Evolutionary conservation across 2,329 filamentous ascomycete species (phyloP).

Genomic region (Aureobasidium sp.): DNA sequence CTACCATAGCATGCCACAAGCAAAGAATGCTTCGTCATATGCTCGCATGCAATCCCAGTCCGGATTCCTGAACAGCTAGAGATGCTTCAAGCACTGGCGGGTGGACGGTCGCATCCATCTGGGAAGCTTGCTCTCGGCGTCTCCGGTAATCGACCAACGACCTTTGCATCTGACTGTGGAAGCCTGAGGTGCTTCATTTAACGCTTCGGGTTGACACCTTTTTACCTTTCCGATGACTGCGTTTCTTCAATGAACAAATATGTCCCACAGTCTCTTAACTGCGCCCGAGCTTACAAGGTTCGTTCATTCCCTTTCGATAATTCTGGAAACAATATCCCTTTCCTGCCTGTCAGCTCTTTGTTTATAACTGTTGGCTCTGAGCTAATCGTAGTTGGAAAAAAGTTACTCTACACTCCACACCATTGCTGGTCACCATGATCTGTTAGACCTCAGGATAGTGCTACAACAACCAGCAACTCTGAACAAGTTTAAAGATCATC

Average conservation of each 20-base stretch:
- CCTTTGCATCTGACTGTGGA: background rate
- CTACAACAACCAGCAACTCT: background rate
- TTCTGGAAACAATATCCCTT: background rate
- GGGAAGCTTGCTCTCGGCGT: background rate
- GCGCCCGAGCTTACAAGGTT: background rate
- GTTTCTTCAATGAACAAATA: background rate
- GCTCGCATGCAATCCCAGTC: background rate
- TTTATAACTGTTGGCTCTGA: background rate
- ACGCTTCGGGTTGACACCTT: background rate
- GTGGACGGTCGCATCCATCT: background rate
- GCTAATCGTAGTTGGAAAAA: background rate
- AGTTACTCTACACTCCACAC: background rate
- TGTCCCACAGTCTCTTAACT: background rate
- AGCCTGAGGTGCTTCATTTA: slow-evolving; percentile 7
- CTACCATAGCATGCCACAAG: background rate
- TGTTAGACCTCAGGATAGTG: background rate
- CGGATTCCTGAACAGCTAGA: background rate
- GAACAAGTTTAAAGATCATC: background rate
- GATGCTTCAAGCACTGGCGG: too few species aligned
- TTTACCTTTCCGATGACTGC: background rate
- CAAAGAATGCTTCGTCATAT: background rate
- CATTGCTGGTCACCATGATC: background rate
- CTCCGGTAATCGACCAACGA: background rate
- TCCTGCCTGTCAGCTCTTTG: background rate
- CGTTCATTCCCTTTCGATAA: background rate